phyloP scores from a whole-genome alignment of 345 rosid genomes.

The Ceriops tagal region DNA sequence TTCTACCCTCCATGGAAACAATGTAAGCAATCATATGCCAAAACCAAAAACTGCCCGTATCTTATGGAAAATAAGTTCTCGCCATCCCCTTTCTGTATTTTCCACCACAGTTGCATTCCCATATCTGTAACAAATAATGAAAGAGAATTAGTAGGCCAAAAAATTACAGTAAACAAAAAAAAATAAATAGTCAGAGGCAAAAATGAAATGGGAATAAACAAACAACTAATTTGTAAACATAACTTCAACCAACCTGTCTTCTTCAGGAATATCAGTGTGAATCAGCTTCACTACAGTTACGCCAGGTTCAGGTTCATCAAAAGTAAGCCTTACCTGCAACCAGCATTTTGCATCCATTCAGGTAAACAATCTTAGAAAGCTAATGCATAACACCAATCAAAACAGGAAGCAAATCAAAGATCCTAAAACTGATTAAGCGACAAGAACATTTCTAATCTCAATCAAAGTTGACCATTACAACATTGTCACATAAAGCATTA shows the following conservation, averaged over 20 bases:
- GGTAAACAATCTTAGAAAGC: background rate
- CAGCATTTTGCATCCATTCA: constrained; percentile 12
- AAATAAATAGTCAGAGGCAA: background rate
- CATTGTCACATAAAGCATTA: background rate
- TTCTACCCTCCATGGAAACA: background rate
- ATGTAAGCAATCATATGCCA: constrained; percentile 31
- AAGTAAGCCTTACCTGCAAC: constrained; percentile 65
- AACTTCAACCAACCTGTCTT: constrained; percentile 61
- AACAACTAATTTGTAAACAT: background rate
- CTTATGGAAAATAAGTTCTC: constrained; percentile 82
- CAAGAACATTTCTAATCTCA: background rate
- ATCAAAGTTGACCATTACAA: too few relatives aligned
- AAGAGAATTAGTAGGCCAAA: background rate
- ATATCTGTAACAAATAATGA: constrained; percentile 46
- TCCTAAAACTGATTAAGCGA: background rate
- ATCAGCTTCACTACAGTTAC: constrained; percentile 66
- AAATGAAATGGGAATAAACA: background rate
- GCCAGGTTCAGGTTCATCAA: constrained; percentile 82
- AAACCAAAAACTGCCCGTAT: constrained; percentile 90
- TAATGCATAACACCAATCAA: constrained; percentile 1
- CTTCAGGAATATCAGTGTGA: constrained; percentile 85
- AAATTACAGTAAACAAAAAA: background rate
- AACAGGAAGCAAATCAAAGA: background rate
- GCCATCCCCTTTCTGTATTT: constrained; percentile 97
- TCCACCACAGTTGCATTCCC: constrained; percentile 94